Percentiles rank a stretch among this genome's conserved stretches.
Evolutionary conservation across 2,329 filamentous ascomycete genomes (phyloP).

Genomic region (Microdochium paspali): DNA sequence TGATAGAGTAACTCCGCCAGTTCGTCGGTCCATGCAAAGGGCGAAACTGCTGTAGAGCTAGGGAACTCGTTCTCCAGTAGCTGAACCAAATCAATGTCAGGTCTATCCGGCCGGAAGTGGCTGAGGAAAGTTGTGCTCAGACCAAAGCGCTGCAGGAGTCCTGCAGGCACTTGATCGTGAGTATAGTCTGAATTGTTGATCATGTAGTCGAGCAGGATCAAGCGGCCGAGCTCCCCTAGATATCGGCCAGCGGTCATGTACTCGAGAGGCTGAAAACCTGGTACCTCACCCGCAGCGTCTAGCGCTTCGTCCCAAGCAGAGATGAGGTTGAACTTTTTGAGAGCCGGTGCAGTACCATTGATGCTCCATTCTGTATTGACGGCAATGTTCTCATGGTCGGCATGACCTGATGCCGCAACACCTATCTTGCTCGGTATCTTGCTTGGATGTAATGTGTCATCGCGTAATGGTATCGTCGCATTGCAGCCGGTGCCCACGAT

Average conservation of each 20-base stretch:
- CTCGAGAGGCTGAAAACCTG: constrained; percentile 74
- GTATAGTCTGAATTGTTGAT: constrained; percentile 29
- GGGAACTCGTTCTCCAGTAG: constrained; percentile 44
- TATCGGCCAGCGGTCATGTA: constrained; percentile 79
- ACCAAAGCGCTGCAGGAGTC: constrained; percentile 48
- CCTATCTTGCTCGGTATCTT: constrained; percentile 47
- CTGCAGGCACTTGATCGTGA: constrained; percentile 39
- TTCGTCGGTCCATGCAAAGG: constrained; percentile 54
- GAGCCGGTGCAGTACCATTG: constrained; percentile 59
- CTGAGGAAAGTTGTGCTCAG: constrained; percentile 67
- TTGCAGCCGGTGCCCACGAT: constrained; percentile 79
- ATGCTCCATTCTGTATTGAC: constrained; percentile 85
- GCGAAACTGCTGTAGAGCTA: constrained; percentile 27
- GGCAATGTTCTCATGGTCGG: constrained; percentile 54
- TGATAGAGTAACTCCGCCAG: constrained; percentile 50
- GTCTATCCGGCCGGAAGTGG: constrained; percentile 47
- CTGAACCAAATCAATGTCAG: constrained; percentile 35
- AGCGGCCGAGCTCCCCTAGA: constrained; percentile 64
- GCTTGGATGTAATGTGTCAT: constrained; percentile 49
- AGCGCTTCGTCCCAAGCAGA: constrained; percentile 63
- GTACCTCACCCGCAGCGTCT: constrained; percentile 55
- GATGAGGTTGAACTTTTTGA: constrained; percentile 53
- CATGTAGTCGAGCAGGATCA: constrained; percentile 60
- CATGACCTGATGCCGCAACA: constrained; percentile 32
- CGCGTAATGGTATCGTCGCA: constrained; percentile 64